Conservation (phyloP, 768 basidiomycete species). For the Erythrobasidium yunnanense region DNA sequence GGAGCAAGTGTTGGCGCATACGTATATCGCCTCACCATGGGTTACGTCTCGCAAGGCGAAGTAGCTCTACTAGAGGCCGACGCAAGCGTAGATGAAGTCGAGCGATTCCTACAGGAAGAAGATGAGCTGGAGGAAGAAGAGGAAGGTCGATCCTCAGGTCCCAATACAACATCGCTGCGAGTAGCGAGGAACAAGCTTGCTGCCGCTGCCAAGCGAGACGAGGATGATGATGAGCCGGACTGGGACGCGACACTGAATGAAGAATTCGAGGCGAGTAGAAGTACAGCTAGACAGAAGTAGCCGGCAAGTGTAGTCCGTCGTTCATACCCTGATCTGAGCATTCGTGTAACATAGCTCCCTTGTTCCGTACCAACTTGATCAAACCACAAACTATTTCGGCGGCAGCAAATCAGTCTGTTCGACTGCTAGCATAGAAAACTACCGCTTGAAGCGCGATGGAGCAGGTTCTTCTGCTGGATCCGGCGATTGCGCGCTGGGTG, state of each 20-base stretch:
- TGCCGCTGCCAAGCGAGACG: neutral
- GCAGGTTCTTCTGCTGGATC: conserved; percentile 10
- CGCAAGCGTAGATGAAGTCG: conserved; percentile 9
- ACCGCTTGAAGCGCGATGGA: too few relatives aligned
- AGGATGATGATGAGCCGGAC: neutral
- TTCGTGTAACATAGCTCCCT: too few relatives aligned
- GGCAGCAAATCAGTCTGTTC: too few relatives aligned
- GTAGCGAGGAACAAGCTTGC: neutral
- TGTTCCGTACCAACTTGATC: too few relatives aligned
- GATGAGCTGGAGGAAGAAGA: neutral
- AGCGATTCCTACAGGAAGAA: conserved; percentile 18
- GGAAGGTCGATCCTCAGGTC: neutral
- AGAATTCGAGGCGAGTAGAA: neutral
- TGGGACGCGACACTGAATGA: neutral
- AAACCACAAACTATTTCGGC: too few relatives aligned
- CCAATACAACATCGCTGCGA: neutral
- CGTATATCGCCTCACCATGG: conserved; percentile 7
- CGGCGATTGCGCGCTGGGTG: conserved; percentile 21
- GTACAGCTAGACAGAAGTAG: neutral
- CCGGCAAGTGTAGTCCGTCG: neutral
- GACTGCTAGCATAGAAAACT: too few relatives aligned
- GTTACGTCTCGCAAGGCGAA: conserved; percentile 10
- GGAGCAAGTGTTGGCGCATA: conserved; percentile 7
- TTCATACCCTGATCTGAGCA: too few relatives aligned
- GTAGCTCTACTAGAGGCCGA: neutral